Conservation (phyloP, 2,329 filamentous ascomycete genomes). For the Diaporthe citri region DNA sequence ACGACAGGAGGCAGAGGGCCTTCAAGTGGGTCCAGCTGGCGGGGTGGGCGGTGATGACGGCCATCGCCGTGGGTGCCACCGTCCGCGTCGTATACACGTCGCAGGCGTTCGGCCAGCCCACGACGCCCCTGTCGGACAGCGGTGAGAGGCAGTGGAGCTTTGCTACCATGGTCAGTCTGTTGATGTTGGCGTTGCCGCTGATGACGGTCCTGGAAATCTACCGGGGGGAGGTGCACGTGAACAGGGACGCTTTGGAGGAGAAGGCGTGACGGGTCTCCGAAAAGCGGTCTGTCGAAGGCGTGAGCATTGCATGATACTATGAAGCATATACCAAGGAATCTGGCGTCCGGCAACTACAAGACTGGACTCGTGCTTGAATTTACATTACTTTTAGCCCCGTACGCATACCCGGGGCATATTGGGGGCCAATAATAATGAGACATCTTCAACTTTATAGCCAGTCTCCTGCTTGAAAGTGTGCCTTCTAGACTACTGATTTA, state of each 20-base stretch:
- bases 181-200: conserved; percentile 71
- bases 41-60: conserved; percentile 67
- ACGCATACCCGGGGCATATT: neutral
- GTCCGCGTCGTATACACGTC: conserved; percentile 68
- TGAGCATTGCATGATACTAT: neutral
- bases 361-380: neutral
- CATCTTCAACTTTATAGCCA: neutral
- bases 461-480: neutral
- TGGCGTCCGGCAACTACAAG: neutral
- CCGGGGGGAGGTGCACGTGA: conserved; percentile 29
- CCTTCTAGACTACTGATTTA: neutral
- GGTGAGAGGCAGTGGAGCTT: conserved; percentile 73
- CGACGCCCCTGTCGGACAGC: conserved; percentile 62
- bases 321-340: neutral
- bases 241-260: neutral
- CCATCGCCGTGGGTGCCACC: conserved; percentile 70
- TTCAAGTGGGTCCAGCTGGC: conserved; percentile 66
- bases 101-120: conserved; percentile 70
- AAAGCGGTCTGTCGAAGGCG: neutral
- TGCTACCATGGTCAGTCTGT: conserved; percentile 70
- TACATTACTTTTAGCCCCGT: neutral
- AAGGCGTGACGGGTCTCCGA: neutral
- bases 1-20: conserved; percentile 66
- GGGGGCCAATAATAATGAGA: neutral
- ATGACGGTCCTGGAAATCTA: conserved; percentile 70